Evolutionary conservation across 192 early-diverging fungal species (phyloP), one percentile per base, ranked within the genome.

Genomic region (Entrophospora sp.): DNA sequence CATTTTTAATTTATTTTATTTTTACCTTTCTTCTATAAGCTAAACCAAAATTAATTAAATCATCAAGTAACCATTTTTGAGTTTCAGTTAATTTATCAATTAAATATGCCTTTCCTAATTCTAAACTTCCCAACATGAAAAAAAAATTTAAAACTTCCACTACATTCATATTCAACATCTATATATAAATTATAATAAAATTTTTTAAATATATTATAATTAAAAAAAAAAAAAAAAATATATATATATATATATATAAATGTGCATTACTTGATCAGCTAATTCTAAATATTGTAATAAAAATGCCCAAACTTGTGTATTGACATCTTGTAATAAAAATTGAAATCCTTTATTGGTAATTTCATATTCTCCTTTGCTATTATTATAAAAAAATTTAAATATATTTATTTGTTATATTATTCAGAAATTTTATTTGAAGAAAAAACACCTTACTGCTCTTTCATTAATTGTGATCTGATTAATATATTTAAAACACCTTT

Each of bases 261-360:
- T 3, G 37, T 74, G 66, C 28, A 67, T 61, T 62, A 77, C 73
- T 51, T 74, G 76, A 70, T 85, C 89, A 0, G 90, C 89, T 79
- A 92, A 80, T 16, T 89, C 82, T 53, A 95, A 73, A 64, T 98
- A 98, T 74, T 95, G 91, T 57, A 98, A 71, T 51, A 98, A 72
- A 35, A 98, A 89, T 1, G 91, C 89, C 95, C 95, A 98, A 5
- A 95, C 90, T 77, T 98, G 95, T 20, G 92, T 86, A 49, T 90
- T 90, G 18, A 89, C 79, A 69, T 98, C 91, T 70, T 94, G 93
- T 18, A 98, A 70, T 45, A 98, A 68, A 69, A 98, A 98, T 73
- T 98, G 95, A 71, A 98, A 98, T 8, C 95, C 95, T 68, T 93
- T 92, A 68, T 90, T 92, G 9, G 94, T 95, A 57, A 98, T 98